Base-by-base conservation (phyloP, 1,139 yeast genomes). In the Candida tetrigidarum region DNA sequence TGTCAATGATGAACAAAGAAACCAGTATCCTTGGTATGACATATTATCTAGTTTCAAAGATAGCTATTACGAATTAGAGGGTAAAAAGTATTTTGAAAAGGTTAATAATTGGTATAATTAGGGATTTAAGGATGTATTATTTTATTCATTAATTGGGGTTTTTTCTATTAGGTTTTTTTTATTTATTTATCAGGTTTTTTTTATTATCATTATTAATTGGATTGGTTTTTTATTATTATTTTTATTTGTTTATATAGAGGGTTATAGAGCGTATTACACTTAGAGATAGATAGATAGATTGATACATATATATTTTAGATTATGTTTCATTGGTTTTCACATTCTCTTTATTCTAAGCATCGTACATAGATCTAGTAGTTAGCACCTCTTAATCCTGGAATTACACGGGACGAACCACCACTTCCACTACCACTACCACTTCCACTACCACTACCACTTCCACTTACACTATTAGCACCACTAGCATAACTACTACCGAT, bases 51-150 rank as follows among this genome's bases (percentile, higher is more conserved):
- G 54, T 3, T 75, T 74, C 50, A 61, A 65, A 16, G 42, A 59
- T 19, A 55, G 57, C 37, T 75, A 74, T 56, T 62, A 60, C 46
- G 57, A 60, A n/a, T 56, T 55, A 18, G 63, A 66, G 42, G 71
- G 75, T 9, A 60, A 62, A 41, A 46, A 56, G 15, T 71, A 71
- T 55, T 54, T 57, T 39, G 67, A 63, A 15, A 66, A 64, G 5
- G 74, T 67, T 39, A 57, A 62, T 19, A 63, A 66, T 40, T 69
- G 67, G 53, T 64, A 63, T 54, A 51, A 36, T 15, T 18, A 23
- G 34, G 41, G n/a, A n/a, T n/a, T n/a, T n/a, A n/a, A n/a, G n/a
- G n/a, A n/a, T n/a, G n/a, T n/a, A n/a, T n/a, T n/a, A n/a, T n/a
- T n/a, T n/a, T n/a, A n/a, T n/a, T n/a, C n/a, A n/a, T n/a, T n/a